These are phyloP conservation scores for Cryptococcus deneoformans DNA, from an alignment of 1,284 basidiomycete genomes.

Conservation along the genomic window DNA sequence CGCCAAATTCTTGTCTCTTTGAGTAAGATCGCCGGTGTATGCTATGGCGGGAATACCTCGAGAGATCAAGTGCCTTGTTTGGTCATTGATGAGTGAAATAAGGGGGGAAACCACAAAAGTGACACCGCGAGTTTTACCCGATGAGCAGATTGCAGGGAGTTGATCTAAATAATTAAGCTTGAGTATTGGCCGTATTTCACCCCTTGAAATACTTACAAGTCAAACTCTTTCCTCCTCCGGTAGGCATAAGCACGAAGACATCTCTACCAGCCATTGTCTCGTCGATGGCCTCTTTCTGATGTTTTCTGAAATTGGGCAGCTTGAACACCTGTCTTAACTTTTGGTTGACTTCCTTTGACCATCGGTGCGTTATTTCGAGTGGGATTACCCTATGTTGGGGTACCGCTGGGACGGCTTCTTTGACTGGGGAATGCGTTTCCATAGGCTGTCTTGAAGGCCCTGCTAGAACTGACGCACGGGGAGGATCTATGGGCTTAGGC, in stretches of 20 bases:
- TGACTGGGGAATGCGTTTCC: neutral
- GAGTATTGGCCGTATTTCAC: neutral
- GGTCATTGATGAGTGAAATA: slow-evolving; percentile 86
- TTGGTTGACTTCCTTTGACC: slow-evolving; percentile 60
- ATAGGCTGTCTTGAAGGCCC: too few relatives aligned
- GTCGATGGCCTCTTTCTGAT: slow-evolving; percentile 85
- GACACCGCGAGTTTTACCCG: slow-evolving; percentile 71
- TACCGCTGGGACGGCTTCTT: too few relatives aligned
- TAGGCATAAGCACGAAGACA: slow-evolving; percentile 93
- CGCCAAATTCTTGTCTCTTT: slow-evolving; percentile 48
- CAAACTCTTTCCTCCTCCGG: slow-evolving; percentile 90
- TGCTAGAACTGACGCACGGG: neutral
- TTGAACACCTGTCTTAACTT: slow-evolving; percentile 66
- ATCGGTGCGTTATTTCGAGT: slow-evolving; percentile 45
- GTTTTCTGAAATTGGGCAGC: slow-evolving; percentile 67
- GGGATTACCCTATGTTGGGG: slow-evolving; percentile 11
- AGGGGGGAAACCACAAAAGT: slow-evolving; percentile 91
- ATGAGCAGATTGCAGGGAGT: slow-evolving; percentile 78
- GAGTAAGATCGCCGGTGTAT: slow-evolving; percentile 62
- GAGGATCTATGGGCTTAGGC: slow-evolving; percentile 7
- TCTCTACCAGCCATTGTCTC: slow-evolving; percentile 74
- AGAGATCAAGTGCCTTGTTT: slow-evolving; percentile 67
- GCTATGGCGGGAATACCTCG: slow-evolving; percentile 70
- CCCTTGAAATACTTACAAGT: slow-evolving; percentile 56
- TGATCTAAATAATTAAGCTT: slow-evolving; percentile 50